These are phyloP conservation scores for Closterium sp. DNA, from an alignment of 139 green algal genomes.

Conservation along the genomic window DNA sequence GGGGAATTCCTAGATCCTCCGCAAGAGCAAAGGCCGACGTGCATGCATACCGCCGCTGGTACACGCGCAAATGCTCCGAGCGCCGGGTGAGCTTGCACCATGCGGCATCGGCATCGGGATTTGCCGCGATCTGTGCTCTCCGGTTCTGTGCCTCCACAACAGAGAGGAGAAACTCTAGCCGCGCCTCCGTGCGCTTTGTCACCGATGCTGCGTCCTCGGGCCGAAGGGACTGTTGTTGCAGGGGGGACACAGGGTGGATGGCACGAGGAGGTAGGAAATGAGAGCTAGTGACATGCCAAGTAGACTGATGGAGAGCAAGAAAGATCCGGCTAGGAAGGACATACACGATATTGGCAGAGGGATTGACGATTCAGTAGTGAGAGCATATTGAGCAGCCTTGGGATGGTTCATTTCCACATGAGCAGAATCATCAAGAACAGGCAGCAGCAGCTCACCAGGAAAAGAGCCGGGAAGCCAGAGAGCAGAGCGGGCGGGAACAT, in stretches of 20 bases:
- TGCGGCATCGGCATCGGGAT: not conserved
- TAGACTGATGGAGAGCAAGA: too few species aligned
- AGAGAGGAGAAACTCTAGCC: conserved; percentile 18
- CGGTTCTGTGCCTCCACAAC: not conserved
- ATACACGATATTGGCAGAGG: too few species aligned
- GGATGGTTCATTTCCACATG: too few species aligned
- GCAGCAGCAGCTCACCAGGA: not conserved
- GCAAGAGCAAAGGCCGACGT: not conserved
- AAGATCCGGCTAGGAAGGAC: too few species aligned
- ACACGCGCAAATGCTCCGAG: not conserved
- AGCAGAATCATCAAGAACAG: too few species aligned
- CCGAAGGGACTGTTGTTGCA: not conserved
- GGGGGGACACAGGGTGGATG: not conserved
- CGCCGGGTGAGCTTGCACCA: not conserved
- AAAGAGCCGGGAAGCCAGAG: conserved; percentile 22
- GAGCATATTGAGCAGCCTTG: too few species aligned
- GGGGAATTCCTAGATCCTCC: not conserved
- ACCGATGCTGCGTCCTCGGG: not conserved
- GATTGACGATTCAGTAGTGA: too few species aligned
- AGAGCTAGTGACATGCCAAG: not conserved
- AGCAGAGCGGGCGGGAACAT: conserved; percentile 24
- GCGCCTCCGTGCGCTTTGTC: not conserved
- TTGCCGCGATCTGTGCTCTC: not conserved
- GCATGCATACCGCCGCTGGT: not conserved
- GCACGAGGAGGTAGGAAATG: not conserved